Conservation (phyloP, 257 asterid genomes). For the Scutellaria minor region DNA sequence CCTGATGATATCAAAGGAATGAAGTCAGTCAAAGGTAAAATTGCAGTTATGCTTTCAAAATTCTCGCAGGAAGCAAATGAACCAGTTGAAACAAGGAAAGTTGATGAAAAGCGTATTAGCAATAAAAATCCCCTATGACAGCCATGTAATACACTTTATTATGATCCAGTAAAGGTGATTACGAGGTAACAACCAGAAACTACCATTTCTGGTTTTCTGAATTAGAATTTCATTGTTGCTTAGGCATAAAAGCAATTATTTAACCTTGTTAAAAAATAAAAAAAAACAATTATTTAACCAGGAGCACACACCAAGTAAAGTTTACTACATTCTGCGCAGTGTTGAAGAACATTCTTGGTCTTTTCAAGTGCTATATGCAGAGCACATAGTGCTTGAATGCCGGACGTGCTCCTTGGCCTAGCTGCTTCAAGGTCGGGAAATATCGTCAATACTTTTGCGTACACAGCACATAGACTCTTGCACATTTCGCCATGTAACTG, state of each 20-base stretch:
- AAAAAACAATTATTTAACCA: background rate
- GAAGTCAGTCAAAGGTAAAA: slow-evolving; percentile 13
- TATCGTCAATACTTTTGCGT: slow-evolving; percentile 75
- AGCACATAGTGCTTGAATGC: slow-evolving; percentile 96
- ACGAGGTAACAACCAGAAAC: slow-evolving; percentile 6
- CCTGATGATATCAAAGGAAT: slow-evolving; percentile 54
- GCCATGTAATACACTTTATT: slow-evolving; percentile 9
- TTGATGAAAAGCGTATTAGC: slow-evolving; percentile 18
- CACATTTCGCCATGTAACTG: slow-evolving; percentile 99
- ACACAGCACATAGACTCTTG: slow-evolving; percentile 73
- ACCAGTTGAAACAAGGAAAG: slow-evolving; percentile 20
- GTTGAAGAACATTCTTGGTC: slow-evolving; percentile 91
- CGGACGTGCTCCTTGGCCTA: slow-evolving; percentile 96
- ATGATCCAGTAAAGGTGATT: background rate
- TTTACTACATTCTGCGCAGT: slow-evolving; percentile 95
- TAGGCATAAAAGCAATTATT: background rate
- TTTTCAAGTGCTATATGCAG: slow-evolving; percentile 98
- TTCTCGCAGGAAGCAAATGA: slow-evolving; percentile 18
- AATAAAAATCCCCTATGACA: slow-evolving; percentile 1
- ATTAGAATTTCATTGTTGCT: slow-evolving; percentile 15
- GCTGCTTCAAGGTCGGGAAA: slow-evolving; percentile 98
- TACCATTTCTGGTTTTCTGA: background rate
- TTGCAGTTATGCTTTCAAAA: slow-evolving; percentile 10
- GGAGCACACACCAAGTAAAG: slow-evolving; percentile 82
- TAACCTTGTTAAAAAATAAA: background rate